Conservation (phyloP, 352 stramenopile genomes). For the Aphanomyces astaci region DNA sequence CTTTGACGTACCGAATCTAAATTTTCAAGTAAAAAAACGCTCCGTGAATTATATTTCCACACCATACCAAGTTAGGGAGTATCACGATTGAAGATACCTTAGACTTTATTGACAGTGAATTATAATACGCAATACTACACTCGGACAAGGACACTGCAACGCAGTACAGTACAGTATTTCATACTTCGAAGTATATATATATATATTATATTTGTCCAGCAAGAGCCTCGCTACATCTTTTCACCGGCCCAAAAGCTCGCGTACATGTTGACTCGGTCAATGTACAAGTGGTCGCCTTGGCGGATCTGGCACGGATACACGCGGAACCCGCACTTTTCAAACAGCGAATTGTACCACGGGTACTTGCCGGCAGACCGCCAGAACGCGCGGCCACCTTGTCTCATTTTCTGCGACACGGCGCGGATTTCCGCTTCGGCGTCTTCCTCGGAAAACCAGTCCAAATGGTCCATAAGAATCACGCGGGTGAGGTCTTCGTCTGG, state of each 20-base stretch:
- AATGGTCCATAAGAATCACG: slow-evolving; percentile 17
- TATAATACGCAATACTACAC: no score
- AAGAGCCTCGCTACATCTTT: no score
- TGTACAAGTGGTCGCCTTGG: not conserved
- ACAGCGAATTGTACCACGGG: slow-evolving; percentile 21
- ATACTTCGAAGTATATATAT: no score
- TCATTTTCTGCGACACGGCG: slow-evolving; percentile 7
- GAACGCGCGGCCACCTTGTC: not conserved
- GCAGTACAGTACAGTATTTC: no score
- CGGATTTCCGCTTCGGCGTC: slow-evolving; percentile 10
- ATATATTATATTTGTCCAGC: no score
- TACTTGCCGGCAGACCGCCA: slow-evolving; percentile 16
- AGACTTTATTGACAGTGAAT: no score
- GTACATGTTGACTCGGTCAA: slow-evolving; percentile 22
- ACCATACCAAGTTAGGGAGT: no score
- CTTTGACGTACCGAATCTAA: no score
- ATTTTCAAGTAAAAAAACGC: no score
- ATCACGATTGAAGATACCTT: no score
- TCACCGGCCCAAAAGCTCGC: slow-evolving; percentile 13
- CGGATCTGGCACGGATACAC: slow-evolving; percentile 14
- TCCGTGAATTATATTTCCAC: no score
- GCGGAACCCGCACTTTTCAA: slow-evolving; percentile 10
- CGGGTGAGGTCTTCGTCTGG: slow-evolving; percentile 9
- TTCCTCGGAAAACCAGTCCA: slow-evolving; percentile 19
- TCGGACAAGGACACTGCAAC: no score